Evolutionary conservation across 2,329 filamentous ascomycete species (phyloP), one percentile per base, ranked within the genome.

Genomic region (Lizonia empirigonia): DNA sequence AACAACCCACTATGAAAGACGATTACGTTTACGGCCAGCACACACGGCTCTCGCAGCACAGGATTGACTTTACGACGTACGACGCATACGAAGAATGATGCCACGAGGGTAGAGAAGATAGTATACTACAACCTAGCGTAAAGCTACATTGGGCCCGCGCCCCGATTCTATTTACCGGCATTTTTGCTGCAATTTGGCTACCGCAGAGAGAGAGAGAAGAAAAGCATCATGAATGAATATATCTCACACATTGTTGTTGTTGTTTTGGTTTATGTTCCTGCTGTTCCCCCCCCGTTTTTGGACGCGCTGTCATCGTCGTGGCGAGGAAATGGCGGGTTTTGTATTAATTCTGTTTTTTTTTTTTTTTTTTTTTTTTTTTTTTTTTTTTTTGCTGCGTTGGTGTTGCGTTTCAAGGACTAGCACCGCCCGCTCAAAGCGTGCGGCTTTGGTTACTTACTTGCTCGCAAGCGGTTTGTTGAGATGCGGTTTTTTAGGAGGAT

Each of bases 41-140:
- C 38, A 32, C 20, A 15, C 41, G 48, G 44, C 49, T 40, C 48
- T 40, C 40, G 27, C 50, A 33, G 58, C 60, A 54, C 60, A 60
- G 67, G 66, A 70, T 67, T 63, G 64, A 69, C 60, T 62, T 68
- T 67, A 61, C 64, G 50, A 53, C 50, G 50, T 44, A 64, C 64
- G 69, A 72, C 67, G 69, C 62, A 69, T 72, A 72, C 67, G 69
- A 72, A 67, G 69, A 71, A 72, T 70, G 69, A 72, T 68, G 68
- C 69, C 65, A 72, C 67, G 69, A 71, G 62, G 61, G 69, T 73
- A 73, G 70, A 73, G 64, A 71, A 58, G 67, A 67, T 60, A 70
- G 39, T 50, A 44, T 50, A 50, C 47, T 50, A 50, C 47, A 50
- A 35, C 47, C 33, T 35, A 29, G 16, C 33, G 44, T 42, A 38